Evolutionary conservation across 768 basidiomycete species (phyloP).

Genomic region (Tylopilus plumbeoviolaceoides): DNA sequence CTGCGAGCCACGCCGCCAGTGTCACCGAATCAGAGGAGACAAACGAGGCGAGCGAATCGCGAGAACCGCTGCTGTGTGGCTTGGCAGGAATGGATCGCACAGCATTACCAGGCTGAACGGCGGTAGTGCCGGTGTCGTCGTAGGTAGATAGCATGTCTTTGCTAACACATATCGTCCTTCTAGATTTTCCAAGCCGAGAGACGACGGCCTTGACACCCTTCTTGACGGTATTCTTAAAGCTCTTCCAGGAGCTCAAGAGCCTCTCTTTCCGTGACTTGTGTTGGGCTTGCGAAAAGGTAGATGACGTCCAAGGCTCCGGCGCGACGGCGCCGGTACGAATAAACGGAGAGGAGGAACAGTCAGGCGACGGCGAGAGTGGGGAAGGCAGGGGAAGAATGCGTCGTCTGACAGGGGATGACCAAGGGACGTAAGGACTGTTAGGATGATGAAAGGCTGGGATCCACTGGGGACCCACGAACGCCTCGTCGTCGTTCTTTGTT

Average conservation of each 20-base stretch:
- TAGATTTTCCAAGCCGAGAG: constrained; percentile 14
- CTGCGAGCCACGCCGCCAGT: constrained; percentile 36
- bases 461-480: constrained; percentile 28
- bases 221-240: constrained; percentile 30
- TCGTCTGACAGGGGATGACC: constrained; percentile 41
- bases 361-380: constrained; percentile 27
- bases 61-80: constrained; percentile 14
- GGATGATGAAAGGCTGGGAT: constrained; percentile 44
- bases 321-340: constrained; percentile 39
- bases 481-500: constrained; percentile 19
- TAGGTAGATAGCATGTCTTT: constrained; percentile 9
- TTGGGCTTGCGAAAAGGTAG: constrained; percentile 16
- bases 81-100: constrained; percentile 1
- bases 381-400: constrained; percentile 38
- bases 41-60: constrained; percentile 26
- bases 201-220: constrained; percentile 23
- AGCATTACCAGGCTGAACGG: neutral
- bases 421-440: constrained; percentile 55
- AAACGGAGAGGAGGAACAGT: constrained; percentile 32
- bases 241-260: constrained; percentile 27
- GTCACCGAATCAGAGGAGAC: constrained; percentile 33
- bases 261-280: constrained; percentile 18
- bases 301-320: constrained; percentile 37
- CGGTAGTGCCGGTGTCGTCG: constrained; percentile 2
- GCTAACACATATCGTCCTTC: constrained; percentile 7